A percentile compares a stretch with the other conserved stretches of the same genome.
These are phyloP conservation scores for Penicillium paneum DNA, from an alignment of 2,329 filamentous ascomycete genomes.

Conservation along the genomic window DNA sequence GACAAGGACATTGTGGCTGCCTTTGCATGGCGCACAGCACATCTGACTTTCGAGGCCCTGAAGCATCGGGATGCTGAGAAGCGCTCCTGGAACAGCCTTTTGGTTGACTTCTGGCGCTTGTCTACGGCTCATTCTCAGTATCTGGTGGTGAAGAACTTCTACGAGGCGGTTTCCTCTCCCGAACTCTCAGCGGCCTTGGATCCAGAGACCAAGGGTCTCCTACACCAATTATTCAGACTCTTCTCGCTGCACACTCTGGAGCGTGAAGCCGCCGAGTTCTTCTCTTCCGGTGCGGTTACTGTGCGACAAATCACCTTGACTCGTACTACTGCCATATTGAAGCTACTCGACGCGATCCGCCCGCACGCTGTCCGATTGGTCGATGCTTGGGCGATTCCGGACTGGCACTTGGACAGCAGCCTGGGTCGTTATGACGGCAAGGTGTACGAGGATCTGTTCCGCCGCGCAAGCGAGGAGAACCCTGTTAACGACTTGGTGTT, in stretches of 20 bases:
- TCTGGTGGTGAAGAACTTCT: slow-evolving; percentile 76
- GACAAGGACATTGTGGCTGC: slow-evolving; percentile 69
- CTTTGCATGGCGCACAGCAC: slow-evolving; percentile 72
- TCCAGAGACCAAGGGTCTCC: slow-evolving; percentile 53
- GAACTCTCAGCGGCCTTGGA: slow-evolving; percentile 55
- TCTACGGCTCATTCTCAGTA: slow-evolving; percentile 74
- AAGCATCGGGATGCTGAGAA: slow-evolving; percentile 73
- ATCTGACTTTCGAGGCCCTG: slow-evolving; percentile 71
- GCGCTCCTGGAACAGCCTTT: slow-evolving; percentile 71
- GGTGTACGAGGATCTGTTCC: slow-evolving; percentile 75
- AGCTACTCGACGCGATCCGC: slow-evolving; percentile 66
- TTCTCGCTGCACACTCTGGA: slow-evolving; percentile 66
- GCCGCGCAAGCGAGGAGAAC: slow-evolving; percentile 67
- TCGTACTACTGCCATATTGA: slow-evolving; percentile 65
- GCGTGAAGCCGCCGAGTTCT: slow-evolving; percentile 69
- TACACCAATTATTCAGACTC: slow-evolving; percentile 66
- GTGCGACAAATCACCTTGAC: slow-evolving; percentile 70
- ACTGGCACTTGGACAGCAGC: slow-evolving; percentile 72
- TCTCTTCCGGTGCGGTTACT: slow-evolving; percentile 65
- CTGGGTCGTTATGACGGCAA: slow-evolving; percentile 69
- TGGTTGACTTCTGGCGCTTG: slow-evolving; percentile 75
- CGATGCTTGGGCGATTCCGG: slow-evolving; percentile 72
- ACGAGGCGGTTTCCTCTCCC: slow-evolving; percentile 61
- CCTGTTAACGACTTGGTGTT: slow-evolving; percentile 69
- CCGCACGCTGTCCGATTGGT: slow-evolving; percentile 70